A percentile compares a stretch with the other conserved stretches of the same genome.
These are phyloP conservation scores for Cytospora leucostoma DNA, from an alignment of 2,329 filamentous ascomycete species.

Conservation along the genomic window DNA sequence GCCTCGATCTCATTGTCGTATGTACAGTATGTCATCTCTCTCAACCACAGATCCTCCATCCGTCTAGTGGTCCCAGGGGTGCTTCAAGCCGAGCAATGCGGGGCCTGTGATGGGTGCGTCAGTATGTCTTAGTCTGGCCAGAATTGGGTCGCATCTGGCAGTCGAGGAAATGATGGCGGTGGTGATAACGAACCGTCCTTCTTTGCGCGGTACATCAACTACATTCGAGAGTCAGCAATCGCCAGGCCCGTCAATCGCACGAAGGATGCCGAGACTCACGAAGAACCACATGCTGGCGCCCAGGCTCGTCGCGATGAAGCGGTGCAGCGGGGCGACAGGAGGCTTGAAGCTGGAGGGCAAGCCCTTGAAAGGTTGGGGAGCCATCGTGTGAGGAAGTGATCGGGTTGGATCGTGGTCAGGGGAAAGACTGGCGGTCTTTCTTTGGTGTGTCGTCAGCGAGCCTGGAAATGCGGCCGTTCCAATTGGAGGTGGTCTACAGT, in stretches of 20 bases:
- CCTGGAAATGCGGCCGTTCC: background rate
- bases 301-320: constrained; percentile 81
- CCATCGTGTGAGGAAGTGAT: constrained; percentile 36
- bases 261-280: constrained; percentile 56
- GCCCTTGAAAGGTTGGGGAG: constrained; percentile 33
- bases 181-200: constrained; percentile 69
- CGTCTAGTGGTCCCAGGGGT: constrained; percentile 87
- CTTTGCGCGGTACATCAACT: constrained; percentile 96
- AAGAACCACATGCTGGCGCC: constrained; percentile 99
- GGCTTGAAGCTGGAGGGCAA: constrained; percentile 38
- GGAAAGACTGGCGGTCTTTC: background rate
- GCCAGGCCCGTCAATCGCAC: constrained; percentile 15
- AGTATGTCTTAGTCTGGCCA: background rate
- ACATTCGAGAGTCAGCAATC: constrained; percentile 28
- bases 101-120: constrained; percentile 50
- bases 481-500: background rate
- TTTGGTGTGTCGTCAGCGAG: background rate
- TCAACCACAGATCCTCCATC: background rate
- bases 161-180: background rate
- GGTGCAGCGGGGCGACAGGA: constrained; percentile 67
- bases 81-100: constrained; percentile 87
- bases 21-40: constrained; percentile 14
- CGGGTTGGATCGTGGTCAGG: background rate
- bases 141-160: background rate
- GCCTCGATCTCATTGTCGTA: background rate